Base-by-base conservation (phyloP, 108 stramenopile species). In the Nannochloropsis gaditana region DNA sequence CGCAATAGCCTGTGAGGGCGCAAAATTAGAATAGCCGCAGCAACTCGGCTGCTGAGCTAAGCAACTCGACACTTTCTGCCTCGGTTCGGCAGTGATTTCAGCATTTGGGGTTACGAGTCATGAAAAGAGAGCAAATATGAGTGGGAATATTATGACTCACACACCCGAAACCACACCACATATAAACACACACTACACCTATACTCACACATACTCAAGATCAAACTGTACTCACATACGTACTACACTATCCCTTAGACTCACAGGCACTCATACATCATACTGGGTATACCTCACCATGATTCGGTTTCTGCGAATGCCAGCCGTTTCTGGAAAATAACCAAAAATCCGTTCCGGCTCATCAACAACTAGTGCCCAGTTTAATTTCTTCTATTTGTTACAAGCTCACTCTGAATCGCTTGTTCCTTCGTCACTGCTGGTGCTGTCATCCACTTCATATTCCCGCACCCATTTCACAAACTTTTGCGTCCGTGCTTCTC, bases 391-490 rank as follows among this genome's bases (percentile, higher is more conserved):
- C 59, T 73, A 31, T 31, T 31, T 1, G 31, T 73, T n/a, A 0
- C n/a, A 15, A 73, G 2, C 2, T 73, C n/a, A 15, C 59, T 73
- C 59, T 15, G 19, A n/a, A 73, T 73, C 59, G n/a, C 59, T 73
- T 3, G 15, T n/a, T 2, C n/a, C 59, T n/a, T 3, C 59, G 2
- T 3, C 59, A 73, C 59, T 73, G n/a, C 59, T 73, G n/a, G 19
- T 73, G 59, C 59, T 73, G 15, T 73, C 59, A 10, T 87, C 87
- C 31, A 42, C 85, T 17, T 89, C 89, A 43, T 31, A n/a, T n/a
- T 89, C 87, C 44, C 86, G 85, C 44, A 89, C 83, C 89, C 89
- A 89, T 42, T 80, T 43, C 19, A 89, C 87, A 85, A 89, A 89
- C 15, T 84, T 87, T 44, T 89, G 87, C 82, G 86, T 86, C 6